Conservation (phyloP, 495 filamentous ascomycete species). For the Rostrohypoxylon terebratum region DNA sequence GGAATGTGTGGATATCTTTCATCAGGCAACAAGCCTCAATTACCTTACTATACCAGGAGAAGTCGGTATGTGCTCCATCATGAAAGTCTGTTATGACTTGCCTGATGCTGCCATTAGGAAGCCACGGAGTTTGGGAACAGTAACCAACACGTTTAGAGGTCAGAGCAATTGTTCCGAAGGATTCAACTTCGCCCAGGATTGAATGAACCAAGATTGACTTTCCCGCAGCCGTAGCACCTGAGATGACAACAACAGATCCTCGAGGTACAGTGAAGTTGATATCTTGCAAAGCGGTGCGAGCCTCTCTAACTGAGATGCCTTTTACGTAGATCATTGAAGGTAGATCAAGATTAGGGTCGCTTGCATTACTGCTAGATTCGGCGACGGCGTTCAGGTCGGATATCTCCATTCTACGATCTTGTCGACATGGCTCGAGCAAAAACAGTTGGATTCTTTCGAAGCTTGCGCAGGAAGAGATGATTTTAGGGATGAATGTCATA, state of each 20-base stretch:
- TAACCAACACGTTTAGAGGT: slow-evolving; percentile 42
- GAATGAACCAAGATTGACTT: slow-evolving; percentile 56
- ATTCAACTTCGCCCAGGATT: slow-evolving; percentile 53
- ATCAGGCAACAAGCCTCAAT: slow-evolving; percentile 68
- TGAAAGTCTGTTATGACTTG: slow-evolving; percentile 53
- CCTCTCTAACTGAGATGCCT: slow-evolving; percentile 14
- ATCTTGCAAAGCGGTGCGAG: slow-evolving; percentile 29
- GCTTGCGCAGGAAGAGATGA: slow-evolving; percentile 47
- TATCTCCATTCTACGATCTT: slow-evolving; percentile 12
- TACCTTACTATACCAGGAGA: slow-evolving; percentile 67
- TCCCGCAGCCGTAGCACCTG: slow-evolving; percentile 56
- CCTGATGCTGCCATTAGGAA: slow-evolving; percentile 55
- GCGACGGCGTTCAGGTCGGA: background rate
- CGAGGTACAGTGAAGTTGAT: slow-evolving; percentile 34
- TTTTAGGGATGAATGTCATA: slow-evolving; percentile 55
- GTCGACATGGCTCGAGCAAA: slow-evolving; percentile 33
- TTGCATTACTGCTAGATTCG: background rate
- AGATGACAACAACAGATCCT: slow-evolving; percentile 42
- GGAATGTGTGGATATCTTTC: slow-evolving; percentile 67
- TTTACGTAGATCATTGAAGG: slow-evolving; percentile 5
- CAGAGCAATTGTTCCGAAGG: slow-evolving; percentile 42
- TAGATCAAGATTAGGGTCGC: background rate
- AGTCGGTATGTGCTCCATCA: slow-evolving; percentile 42
- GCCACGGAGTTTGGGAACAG: slow-evolving; percentile 52
- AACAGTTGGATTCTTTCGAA: slow-evolving; percentile 54